Evolutionary conservation across 331 rosid genomes (phyloP).

Genomic region (Erythrophleum ivorense): DNA sequence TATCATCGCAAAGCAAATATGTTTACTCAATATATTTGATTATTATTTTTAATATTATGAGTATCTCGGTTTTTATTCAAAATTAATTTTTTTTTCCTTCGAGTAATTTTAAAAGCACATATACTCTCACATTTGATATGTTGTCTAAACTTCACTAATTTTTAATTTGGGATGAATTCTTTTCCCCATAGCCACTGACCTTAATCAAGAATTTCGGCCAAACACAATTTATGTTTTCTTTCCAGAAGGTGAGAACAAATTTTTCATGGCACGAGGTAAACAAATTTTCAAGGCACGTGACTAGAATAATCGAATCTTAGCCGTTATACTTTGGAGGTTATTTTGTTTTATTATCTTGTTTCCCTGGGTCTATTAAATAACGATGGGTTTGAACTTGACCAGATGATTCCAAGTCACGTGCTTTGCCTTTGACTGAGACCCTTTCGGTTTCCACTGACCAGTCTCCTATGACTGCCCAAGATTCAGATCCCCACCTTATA

Average conservation of each 20-base stretch:
- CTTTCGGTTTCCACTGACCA: not conserved
- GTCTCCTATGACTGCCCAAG: slow-evolving; percentile 10
- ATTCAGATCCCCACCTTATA: not conserved
- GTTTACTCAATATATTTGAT: too few species aligned
- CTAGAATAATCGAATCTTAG: not conserved
- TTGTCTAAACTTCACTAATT: too few species aligned
- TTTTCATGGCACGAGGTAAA: not conserved
- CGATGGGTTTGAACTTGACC: slow-evolving; percentile 15
- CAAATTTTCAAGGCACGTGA: not conserved
- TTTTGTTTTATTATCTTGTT: not conserved
- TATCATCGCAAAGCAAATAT: too few species aligned
- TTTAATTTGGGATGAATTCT: too few species aligned
- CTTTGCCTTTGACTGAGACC: slow-evolving; percentile 22
- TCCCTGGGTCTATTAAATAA: not conserved
- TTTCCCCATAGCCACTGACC: too few species aligned
- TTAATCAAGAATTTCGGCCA: too few species aligned
- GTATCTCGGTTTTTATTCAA: too few species aligned
- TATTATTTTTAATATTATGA: too few species aligned
- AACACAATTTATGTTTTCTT: too few species aligned
- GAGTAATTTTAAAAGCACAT: too few species aligned
- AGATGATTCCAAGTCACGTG: slow-evolving; percentile 4
- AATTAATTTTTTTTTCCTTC: too few species aligned
- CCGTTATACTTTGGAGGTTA: not conserved
- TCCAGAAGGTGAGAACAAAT: not conserved
- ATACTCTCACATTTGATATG: too few species aligned